Evolutionary conservation across 2,329 filamentous ascomycete species (phyloP), one percentile per base, ranked within the genome.

Genomic region (Aureobasidium sp.): DNA sequence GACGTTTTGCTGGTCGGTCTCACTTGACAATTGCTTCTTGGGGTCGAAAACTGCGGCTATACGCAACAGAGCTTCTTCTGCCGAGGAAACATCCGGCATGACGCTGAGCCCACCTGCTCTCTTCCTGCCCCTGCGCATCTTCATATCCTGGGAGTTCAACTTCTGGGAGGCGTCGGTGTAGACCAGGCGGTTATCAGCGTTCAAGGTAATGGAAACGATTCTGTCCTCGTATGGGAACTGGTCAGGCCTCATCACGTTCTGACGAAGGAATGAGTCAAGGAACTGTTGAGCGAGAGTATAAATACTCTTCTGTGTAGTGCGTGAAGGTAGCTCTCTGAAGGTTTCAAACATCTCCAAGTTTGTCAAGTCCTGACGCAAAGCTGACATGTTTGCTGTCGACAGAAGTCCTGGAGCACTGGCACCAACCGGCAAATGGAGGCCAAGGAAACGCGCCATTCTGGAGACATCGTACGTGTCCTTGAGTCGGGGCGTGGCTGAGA

Each of bases 401-500:
- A 77, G 71, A 5, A 74, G 68, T 2, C 74, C 76, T 19, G 75
- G 69, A 2, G 76, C 75, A 62, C 79, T 79, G 45, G 82, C 79
- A 52, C 84, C 78, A 22, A 80, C 70, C 2, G 82, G 84, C 0
- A 88, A 72, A 49, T 78, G 76, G 24, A 85, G 71, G 1, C 80
- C 78, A 1, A 88, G 68, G 17, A 86, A 78, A 1, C 73, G 73
- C 0, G 83, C 83, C 62, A 87, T 83, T 17, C 77, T 77, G 57
- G 85, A 82, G 9, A 88, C 75, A 64, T 86, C 82, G 0, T 79
- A 77, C 66, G 85, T 85, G 60, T 82, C 79, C 5, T 77, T 76
- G 2, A 87, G 68, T 0, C 78, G 76, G 1, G 85, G 85, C 0
- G 85, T 88, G 3, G 82, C 85, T 0, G 85, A 88, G 1, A 88